phyloP scores from a whole-genome alignment of 768 basidiomycete species.

The Suillus subluteus region DNA sequence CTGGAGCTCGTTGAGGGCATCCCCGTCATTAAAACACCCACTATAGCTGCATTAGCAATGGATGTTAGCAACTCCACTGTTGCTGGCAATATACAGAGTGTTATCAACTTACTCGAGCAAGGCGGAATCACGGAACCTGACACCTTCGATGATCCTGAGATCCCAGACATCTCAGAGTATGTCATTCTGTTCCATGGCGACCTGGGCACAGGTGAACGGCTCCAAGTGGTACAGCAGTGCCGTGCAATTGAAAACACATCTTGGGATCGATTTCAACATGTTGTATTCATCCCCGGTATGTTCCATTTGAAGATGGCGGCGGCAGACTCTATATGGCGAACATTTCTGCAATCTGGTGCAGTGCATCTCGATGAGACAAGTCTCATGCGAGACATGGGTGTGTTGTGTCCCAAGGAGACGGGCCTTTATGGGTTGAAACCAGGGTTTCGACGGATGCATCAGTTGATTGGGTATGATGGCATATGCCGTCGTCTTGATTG shows the following conservation, averaged over 20 bases:
- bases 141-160: neutral
- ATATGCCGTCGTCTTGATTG: conserved; percentile 28
- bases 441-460: conserved; percentile 39
- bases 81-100: conserved; percentile 22
- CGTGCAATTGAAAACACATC: too few relatives aligned
- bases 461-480: conserved; percentile 36
- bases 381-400: conserved; percentile 23
- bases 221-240: neutral
- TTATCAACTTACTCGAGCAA: conserved; percentile 18
- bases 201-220: conserved; percentile 23
- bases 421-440: conserved; percentile 35
- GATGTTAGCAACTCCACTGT: conserved; percentile 30
- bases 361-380: neutral
- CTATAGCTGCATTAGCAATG: conserved; percentile 26
- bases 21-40: conserved; percentile 26
- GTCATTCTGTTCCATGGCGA: conserved; percentile 27
- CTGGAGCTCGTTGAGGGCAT: conserved; percentile 32
- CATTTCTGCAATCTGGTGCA: conserved; percentile 7
- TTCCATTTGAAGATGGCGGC: neutral
- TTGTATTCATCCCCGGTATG: neutral
- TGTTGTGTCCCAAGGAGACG: conserved; percentile 34
- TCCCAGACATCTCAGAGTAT: conserved; percentile 15
- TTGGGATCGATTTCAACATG: neutral
- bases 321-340: neutral
- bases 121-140: conserved; percentile 10